Percentiles rank a stretch among this genome's conserved stretches.
Evolutionary conservation across 257 asterid species (phyloP).

Genomic region (Fraxinus pennsylvanica): DNA sequence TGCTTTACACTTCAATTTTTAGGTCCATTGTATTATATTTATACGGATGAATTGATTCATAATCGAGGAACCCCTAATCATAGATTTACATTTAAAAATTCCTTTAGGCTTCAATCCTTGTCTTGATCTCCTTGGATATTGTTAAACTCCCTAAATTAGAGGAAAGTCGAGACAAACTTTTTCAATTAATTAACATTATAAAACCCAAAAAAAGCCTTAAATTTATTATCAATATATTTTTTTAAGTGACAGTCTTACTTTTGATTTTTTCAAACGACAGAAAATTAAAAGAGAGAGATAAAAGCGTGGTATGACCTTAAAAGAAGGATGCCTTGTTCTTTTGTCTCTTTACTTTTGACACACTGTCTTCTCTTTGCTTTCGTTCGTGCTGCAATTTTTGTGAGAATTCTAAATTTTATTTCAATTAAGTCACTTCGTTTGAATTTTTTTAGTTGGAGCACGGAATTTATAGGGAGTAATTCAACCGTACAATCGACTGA

Average conservation of each 20-base stretch:
- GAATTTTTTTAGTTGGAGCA: too few species aligned
- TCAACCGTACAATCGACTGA: too few species aligned
- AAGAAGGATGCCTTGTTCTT: constrained; percentile 29
- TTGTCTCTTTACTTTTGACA: constrained; percentile 27
- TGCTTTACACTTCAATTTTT: too few species aligned
- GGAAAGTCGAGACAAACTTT: neutral
- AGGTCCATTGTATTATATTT: too few species aligned
- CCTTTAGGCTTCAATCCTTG: constrained; percentile 48
- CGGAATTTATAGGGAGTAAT: too few species aligned
- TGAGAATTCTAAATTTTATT: neutral
- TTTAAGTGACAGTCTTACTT: neutral
- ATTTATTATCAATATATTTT: too few species aligned
- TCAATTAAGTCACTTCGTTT: neutral
- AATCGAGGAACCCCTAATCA: constrained; percentile 27
- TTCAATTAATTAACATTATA: neutral
- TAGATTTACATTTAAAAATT: constrained; percentile 31
- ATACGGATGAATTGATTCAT: constrained; percentile 7
- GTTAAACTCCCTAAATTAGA: neutral
- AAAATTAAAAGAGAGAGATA: constrained; percentile 24
- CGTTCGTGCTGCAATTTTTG: neutral
- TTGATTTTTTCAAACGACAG: neutral
- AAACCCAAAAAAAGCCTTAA: too few species aligned
- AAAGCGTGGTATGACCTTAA: constrained; percentile 33
- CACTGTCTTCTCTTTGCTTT: constrained; percentile 1
- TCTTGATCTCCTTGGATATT: constrained; percentile 31